Evolutionary conservation across 306 rosid species (phyloP), one percentile per base, ranked within the genome.

Genomic region (Quercus berberidifolia): DNA sequence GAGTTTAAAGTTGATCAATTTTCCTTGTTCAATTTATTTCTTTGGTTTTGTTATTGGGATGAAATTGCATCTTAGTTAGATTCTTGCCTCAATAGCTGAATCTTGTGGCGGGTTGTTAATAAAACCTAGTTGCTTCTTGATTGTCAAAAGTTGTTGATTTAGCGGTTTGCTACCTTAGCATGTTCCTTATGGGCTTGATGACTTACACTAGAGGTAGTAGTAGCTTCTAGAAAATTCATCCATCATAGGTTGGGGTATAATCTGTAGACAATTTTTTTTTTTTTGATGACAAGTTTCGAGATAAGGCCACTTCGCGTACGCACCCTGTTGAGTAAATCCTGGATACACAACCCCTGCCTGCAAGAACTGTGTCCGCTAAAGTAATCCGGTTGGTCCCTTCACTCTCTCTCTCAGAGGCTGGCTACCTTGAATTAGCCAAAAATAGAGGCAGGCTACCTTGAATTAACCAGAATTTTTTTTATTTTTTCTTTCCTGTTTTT

Each of bases 111-210:
- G 54, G 13, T 49, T 49, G 54, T 49, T 49, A 49, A 49, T 49
- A 49, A 8, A 41, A 8, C 46, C 46, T 41, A 41, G 46, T 41
- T 41, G 46, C 11, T 41, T 76, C 55, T 26, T 55, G 41, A 63
- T 51, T 7, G 38, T 76, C 71, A 74, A 18, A 46, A 35, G 55
- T 83, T 73, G 65, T 64, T 78, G 56, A 78, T 75, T 74, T 73
- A 58, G 57, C 38, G 65, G 55, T 67, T 79, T 9, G 63, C 30
- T 78, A 78, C 51, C 12, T 41, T 41, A 8, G 46, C 46, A 8
- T 41, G 46, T 41, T 41, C 11, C 43, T 18, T 65, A 31, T 31
- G 49, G 49, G 18, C 14, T 12, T 33, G 14, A 15, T 14, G n/a
- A 65, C 49, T 65, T 8, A 65, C 10, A 7, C n/a, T 0, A 65